A percentile compares a stretch with the other conserved stretches of the same genome.
Evolutionary conservation across 2,329 filamentous ascomycete species (phyloP).

Genomic region (Alternaria tenuissima): DNA sequence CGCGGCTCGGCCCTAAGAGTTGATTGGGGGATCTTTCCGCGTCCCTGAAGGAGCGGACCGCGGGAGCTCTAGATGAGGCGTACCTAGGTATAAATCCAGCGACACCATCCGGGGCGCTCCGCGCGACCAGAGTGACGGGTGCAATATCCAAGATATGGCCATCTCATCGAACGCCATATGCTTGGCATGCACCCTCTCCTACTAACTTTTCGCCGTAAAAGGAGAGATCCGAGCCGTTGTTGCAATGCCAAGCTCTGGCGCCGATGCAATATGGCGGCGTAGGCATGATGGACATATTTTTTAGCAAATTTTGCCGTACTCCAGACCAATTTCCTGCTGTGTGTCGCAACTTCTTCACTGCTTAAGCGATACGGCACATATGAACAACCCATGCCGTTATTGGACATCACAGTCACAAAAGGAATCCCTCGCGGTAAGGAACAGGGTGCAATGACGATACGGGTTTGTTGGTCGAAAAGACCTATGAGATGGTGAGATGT

Average conservation of each 20-base stretch:
- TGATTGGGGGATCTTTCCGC: background rate
- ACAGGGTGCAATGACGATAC: background rate
- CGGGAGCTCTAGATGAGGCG: background rate
- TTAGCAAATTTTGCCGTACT: background rate
- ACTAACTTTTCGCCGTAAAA: no score
- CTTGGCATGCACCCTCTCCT: background rate
- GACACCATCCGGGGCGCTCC: background rate
- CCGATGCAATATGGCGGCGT: background rate
- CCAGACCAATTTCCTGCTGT: background rate
- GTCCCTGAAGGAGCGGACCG: background rate
- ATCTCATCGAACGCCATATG: background rate
- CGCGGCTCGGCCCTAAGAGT: background rate
- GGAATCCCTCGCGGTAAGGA: background rate
- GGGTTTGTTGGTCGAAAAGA: background rate
- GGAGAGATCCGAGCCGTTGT: background rate
- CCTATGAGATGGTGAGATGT: background rate
- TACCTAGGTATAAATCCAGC: no score
- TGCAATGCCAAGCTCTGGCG: background rate
- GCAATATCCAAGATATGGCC: background rate
- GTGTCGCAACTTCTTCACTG: background rate
- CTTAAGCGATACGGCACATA: background rate
- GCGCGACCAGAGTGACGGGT: background rate
- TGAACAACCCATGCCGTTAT: background rate
- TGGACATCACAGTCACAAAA: background rate
- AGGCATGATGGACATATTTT: background rate